Evolutionary conservation across 768 basidiomycete species (phyloP), one percentile per base, ranked within the genome.

Genomic region (Phylloporus sp.): DNA sequence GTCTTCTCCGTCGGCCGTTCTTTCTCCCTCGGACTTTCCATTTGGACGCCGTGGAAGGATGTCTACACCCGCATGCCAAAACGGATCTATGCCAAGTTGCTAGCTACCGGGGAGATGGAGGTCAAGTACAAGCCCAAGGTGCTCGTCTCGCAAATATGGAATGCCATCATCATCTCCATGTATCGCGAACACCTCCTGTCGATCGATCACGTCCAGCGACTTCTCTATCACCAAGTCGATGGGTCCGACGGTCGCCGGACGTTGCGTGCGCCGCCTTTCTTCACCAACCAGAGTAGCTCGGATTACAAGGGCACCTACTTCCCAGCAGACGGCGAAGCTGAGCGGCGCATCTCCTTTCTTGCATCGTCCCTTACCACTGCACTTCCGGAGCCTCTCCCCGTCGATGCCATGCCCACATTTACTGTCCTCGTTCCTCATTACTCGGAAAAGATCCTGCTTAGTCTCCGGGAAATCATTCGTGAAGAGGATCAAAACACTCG

Each of bases 51-150:
- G 0, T 99, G 96, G 96, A 87, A 87, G 69, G 95, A 98, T 59
- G 91, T 98, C 47, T 99, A 84, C 66, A 92, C 92, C 14, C 78
- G 96, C 43, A 74, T 99, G 60, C 96, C 96, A 8, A 99, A 98
- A 76, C 79, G 96, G 36, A 97, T 99, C 52, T 99, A 96, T 66
- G 93, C 95, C 54, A 99, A 99, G 73, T 69, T 99, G 24, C 72
- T 99, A 45, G 92, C 96, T 17, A 98, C 95, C 0, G 81, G 78
- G 2, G 95, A 98, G 62, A 98, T 98, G 96, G 96, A 99, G 65
- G 82, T 96, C 68, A 97, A 97, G 69, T 99, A 98, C 74, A 98
- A 98, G 70, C 96, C 96, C 48, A 99, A 99, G 77, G 91, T 99
- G 44, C 79, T 99, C 24, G 96, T 99, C 32, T 97, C 94, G 17